phyloP scores from a whole-genome alignment of 2,329 filamentous ascomycete genomes.

The Penicillium griseofulvum region DNA sequence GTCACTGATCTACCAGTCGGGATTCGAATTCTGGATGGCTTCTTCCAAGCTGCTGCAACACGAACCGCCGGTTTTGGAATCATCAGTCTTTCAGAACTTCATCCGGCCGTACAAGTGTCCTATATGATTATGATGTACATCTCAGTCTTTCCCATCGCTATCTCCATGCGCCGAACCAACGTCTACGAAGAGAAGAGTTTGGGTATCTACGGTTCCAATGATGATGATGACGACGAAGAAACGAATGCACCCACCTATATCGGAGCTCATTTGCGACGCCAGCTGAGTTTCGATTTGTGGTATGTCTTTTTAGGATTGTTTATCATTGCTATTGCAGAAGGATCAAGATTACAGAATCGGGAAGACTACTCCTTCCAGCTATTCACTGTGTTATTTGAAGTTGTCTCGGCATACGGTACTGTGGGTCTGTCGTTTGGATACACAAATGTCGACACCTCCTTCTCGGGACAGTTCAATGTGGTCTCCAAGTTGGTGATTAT shows the following conservation, averaged over 20 bases:
- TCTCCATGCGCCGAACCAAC: conserved; percentile 88
- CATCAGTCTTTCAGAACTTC: conserved; percentile 72
- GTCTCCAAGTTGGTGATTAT: conserved; percentile 66
- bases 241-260: conserved; percentile 75
- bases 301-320: conserved; percentile 94
- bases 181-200: conserved; percentile 82
- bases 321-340: conserved; percentile 86
- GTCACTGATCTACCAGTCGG: conserved; percentile 69
- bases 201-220: conserved; percentile 64
- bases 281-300: conserved; percentile 97
- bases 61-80: conserved; percentile 87
- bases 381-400: conserved; percentile 74
- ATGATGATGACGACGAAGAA: conserved; percentile 51
- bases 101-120: conserved; percentile 88
- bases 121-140: conserved; percentile 99
- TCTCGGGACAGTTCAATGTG: conserved; percentile 75
- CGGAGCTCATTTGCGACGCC: conserved; percentile 83
- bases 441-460: conserved; percentile 69
- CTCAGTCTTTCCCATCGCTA: conserved; percentile 93
- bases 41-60: conserved; percentile 87
- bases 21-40: conserved; percentile 75
- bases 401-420: conserved; percentile 89
- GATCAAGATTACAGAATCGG: conserved; percentile 61
- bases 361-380: conserved; percentile 61
- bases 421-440: conserved; percentile 90